Evolutionary conservation across 1,139 yeast species (phyloP), one percentile per base, ranked within the genome.

Genomic region (Blastobotrys raffinosifermentans): DNA sequence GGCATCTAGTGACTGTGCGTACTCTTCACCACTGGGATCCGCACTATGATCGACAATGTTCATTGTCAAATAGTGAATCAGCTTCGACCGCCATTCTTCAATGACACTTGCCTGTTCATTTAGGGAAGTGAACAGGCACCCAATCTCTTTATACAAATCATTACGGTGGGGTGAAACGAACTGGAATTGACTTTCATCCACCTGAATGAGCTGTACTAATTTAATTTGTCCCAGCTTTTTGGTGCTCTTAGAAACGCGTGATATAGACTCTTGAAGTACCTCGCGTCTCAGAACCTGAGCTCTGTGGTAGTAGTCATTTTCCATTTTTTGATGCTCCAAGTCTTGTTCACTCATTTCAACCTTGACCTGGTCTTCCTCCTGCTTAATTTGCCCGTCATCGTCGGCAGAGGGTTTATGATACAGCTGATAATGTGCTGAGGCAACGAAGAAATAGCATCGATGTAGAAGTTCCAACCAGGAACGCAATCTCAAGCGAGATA

Each of bases 391-490:
- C 13, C 27, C 27, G 13, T 40, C 43, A 9, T 36, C 37, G 2
- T 26, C 38, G n/a, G 19, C 49, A 40, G 29, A 29, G 2, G 32
- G 27, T 13, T 19, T 32, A 16, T 36, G 55, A 47, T 75, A 69
- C 29, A 69, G 58, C 51, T 82, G 87, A 50, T 75, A 89, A 55
- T 83, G 78, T 0, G 87, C 80, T 0, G 95, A 81, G 0, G 87
- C 98, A 27, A 83, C 65, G 46, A 86, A 74, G 54, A 87, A 89
- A 53, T 74, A 80, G 34, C 81, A 72, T 39, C 87, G 78, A 56
- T 89, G 96, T 16, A 83, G 61, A 10, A 75, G 55, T 35, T 86
- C 82, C 35, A 69, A 55, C 74, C 82, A 77, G 1, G 57, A 39
- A 17, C 56, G 31, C 25, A 53, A 43, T n/a, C 57, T 53, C 5